Base-by-base conservation (phyloP, 1,139 yeast species). In the Hyphopichia burtonii region DNA sequence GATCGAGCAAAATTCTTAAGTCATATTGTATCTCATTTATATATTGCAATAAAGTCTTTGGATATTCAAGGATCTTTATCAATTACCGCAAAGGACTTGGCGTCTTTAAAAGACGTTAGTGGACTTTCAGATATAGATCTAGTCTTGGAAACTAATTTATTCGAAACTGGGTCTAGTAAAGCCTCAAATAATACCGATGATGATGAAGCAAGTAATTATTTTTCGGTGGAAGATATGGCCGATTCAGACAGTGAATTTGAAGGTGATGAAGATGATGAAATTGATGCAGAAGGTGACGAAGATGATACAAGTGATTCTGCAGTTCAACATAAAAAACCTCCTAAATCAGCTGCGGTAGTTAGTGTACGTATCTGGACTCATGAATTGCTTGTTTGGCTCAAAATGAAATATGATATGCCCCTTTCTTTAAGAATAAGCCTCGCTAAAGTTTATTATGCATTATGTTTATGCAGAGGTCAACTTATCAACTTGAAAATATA, bases 341-440 rank as follows among this genome's bases (percentile, higher is more conserved):
- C 86, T 4, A 75, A 78, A 50, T 81, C 88, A 0, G 86, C 94
- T 1, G 82, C 93, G 0, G 83, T 86, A 4, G 82, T 86, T 9
- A 78, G 84, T 34, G 84, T 88, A 9, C 76, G 85, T 42, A 88
- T 86, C 47, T 91, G 97, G 96, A 86, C 97, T 0, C 83, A 87
- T 44, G 97, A 90, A 59, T 73, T 93, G 48, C 75, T 82, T 43
- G 83, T 86, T 35, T 86, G 96, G 81, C 65, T 90, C 47, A 78
- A 78, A 49, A 83, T 86, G 80, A 89, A 89, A 58, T 83, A 86
- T 54, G 87, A 85, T 42, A 75, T 93, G 71, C 98, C 99, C 0
- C 54, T 89, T 16, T 56, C 71, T 2, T 66, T 83, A 37, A 74
- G 93, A 44, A 71, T 82, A 27, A 70, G 78, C 3, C 72, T 93